phyloP scores from a whole-genome alignment of 345 rosid genomes.

The Sonneratia caseolaris region DNA sequence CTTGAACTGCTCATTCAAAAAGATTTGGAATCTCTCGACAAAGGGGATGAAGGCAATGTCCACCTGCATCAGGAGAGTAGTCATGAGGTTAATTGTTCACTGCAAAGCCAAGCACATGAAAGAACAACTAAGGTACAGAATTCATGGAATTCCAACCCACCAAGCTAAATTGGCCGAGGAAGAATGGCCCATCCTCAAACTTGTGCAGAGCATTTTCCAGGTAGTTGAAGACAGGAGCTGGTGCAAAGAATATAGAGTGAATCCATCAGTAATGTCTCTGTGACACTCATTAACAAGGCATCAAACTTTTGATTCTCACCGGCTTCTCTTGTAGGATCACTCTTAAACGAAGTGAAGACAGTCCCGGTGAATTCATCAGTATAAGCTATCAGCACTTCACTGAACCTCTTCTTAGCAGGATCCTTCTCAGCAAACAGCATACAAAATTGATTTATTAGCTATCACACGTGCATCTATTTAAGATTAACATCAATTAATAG shows the following conservation, averaged over 20 bases:
- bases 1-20: conserved; percentile 38
- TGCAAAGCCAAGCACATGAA: not conserved
- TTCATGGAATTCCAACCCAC: conserved; percentile 22
- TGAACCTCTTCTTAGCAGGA: conserved; percentile 46
- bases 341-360: conserved; percentile 47
- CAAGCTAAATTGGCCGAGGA: conserved; percentile 72
- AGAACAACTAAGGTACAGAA: not conserved
- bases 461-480: not conserved
- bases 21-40: conserved; percentile 49
- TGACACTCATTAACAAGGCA: not conserved
- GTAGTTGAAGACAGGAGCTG: conserved; percentile 66
- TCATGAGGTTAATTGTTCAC: not conserved
- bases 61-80: conserved; percentile 31
- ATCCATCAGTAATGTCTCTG: not conserved
- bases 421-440: conserved; percentile 31
- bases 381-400: conserved; percentile 52
- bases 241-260: conserved; percentile 11
- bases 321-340: conserved; percentile 42
- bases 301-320: conserved; percentile 23
- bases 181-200: conserved; percentile 78
- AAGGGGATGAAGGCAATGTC: conserved; percentile 69
- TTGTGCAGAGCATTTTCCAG: conserved; percentile 57
- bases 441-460: not conserved
- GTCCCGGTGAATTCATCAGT: conserved; percentile 38
- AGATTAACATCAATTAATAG: not conserved